Evolutionary conservation across 805 yeast species (phyloP), one percentile per base, ranked within the genome.

Genomic region (Myxozyma vanderwaltii): DNA sequence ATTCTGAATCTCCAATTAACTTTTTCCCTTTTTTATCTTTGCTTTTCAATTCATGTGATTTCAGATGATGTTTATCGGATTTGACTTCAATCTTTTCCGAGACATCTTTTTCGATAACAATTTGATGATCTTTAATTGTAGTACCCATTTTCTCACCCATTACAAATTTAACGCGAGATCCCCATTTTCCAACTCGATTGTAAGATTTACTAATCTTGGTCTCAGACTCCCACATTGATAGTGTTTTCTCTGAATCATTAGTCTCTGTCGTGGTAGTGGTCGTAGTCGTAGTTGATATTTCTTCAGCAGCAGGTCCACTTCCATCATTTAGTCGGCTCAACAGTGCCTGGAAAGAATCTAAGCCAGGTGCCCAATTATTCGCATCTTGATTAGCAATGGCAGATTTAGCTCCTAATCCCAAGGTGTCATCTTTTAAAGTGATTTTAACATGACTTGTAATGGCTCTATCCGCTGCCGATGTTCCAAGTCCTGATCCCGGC

Each of bases 261-360:
- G n/a, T 52, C 29, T 41, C 36, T 4, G 35, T 40, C 21, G 54
- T 21, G 4, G 38, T 38, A 10, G 40, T 15, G 13, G 33, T 33
- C 4, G 49, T 39, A 23, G 48, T n/a, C 17, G 43, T 21, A 1
- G 56, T 41, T 13, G 19, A 27, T 13, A 39, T 4, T 12, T 40
- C 40, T 19, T 33, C 40, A 10, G 26, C 12, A 4, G 27, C n/a
- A 21, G 47, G 26, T 4, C 13, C 24, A 7, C 19, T 51, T 12
- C 54, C 92, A 48, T 97, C 97, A 71, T 92, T 92, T 63, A 92
- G 79, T 70, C 91, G 82, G 10, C 97, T 97, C 63, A 92, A 77
- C 47, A 92, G 82, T 67, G 95, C 81, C 76, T 92, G 99, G 71
- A 94, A 92, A 2, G 87, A 96, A 72, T 94, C 98, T 43, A 92